phyloP scores from a whole-genome alignment of 2,329 filamentous ascomycete species.

The Cercospora sp. region DNA sequence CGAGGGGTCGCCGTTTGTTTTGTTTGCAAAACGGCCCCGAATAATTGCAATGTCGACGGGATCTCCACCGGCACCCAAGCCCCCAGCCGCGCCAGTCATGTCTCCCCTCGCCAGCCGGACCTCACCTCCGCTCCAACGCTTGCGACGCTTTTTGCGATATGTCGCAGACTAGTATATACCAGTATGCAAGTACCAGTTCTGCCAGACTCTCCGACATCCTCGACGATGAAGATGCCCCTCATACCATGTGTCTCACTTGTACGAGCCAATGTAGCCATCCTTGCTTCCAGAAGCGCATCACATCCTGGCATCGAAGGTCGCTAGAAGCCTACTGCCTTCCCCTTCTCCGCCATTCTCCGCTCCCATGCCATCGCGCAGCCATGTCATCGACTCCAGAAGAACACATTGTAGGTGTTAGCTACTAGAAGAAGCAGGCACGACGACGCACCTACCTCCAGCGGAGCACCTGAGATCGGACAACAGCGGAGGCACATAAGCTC shows the following conservation, averaged over 20 bases:
- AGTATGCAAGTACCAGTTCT: not conserved
- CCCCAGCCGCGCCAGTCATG: not conserved
- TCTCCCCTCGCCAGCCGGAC: not conserved
- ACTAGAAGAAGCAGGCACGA: not conserved
- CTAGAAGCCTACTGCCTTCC: not conserved
- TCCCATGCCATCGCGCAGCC: not conserved
- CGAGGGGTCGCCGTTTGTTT: not conserved
- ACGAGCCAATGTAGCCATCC: not conserved
- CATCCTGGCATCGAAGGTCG: not conserved
- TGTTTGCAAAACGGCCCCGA: slow-evolving; percentile 5
- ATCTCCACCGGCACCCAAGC: not conserved
- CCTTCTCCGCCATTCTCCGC: not conserved
- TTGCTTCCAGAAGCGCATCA: not conserved
- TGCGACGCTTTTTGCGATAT: not conserved
- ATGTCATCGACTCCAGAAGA: not conserved
- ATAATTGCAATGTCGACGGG: not conserved
- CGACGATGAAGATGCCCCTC: not conserved
- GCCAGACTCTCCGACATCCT: not conserved
- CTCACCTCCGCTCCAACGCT: not conserved
- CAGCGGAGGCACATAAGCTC: not conserved
- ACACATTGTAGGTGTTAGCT: not conserved
- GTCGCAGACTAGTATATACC: not conserved
- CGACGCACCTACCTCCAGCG: not conserved
- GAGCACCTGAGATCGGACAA: not conserved
- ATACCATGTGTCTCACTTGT: not conserved